phyloP scores from a whole-genome alignment of 2,329 filamentous ascomycete species.

The Septoria petroselini region DNA sequence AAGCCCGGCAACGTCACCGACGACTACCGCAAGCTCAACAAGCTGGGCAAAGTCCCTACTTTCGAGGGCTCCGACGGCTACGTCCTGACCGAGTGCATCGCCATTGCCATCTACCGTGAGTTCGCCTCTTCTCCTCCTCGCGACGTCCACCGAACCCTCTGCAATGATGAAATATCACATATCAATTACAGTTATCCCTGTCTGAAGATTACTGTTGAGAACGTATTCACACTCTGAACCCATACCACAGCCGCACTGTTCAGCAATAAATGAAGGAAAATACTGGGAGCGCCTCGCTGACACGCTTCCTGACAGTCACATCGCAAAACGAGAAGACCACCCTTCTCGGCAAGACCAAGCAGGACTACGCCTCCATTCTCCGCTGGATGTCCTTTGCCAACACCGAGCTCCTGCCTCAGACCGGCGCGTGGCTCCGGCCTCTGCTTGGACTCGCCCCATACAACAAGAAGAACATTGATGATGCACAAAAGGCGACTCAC shows the following conservation, averaged over 20 bases:
- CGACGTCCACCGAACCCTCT: background rate
- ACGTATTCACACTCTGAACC: slow-evolving; percentile 74
- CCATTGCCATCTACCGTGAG: slow-evolving; percentile 97
- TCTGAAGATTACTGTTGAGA: slow-evolving; percentile 93
- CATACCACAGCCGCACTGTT: background rate
- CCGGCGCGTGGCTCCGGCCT: slow-evolving; percentile 82
- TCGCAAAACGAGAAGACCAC: slow-evolving; percentile 99
- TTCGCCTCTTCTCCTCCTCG: slow-evolving; percentile 36
- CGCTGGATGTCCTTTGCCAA: slow-evolving; percentile 99
- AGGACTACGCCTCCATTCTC: slow-evolving; percentile 98
- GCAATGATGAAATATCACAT: slow-evolving; percentile 69
- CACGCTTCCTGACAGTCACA: too few relatives aligned
- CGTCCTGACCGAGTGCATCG: slow-evolving; percentile 81
- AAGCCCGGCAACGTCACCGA: slow-evolving; percentile 61
- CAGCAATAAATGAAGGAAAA: too few relatives aligned
- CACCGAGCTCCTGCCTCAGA: slow-evolving; percentile 69
- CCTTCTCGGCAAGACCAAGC: slow-evolving; percentile 99
- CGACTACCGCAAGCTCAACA: slow-evolving; percentile 83
- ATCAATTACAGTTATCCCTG: slow-evolving; percentile 86
- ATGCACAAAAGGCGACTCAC: slow-evolving; percentile 65
- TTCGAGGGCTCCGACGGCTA: slow-evolving; percentile 93
- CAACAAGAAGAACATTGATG: slow-evolving; percentile 97
- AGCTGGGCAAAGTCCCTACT: slow-evolving; percentile 85
- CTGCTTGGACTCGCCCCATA: slow-evolving; percentile 78
- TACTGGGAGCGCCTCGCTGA: too few relatives aligned